A percentile compares a stretch with the other conserved stretches of the same genome.
These are phyloP conservation scores for Warburgia ugandensis DNA, from an alignment of 164 flowering plant species.

Conservation along the genomic window DNA sequence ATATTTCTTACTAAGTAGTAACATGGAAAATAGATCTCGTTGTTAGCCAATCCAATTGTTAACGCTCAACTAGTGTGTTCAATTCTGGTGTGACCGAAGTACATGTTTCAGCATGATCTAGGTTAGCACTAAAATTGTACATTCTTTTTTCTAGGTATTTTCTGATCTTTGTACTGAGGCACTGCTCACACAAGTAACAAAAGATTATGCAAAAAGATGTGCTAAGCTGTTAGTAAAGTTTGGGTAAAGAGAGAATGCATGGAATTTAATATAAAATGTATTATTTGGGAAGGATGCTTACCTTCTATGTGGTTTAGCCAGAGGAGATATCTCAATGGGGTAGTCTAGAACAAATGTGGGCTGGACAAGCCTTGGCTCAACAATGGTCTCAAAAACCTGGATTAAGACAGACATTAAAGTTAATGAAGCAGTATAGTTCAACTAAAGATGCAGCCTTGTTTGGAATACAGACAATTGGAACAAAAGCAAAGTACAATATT, in stretches of 20 bases:
- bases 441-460: no score
- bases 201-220: no score
- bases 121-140: not conserved
- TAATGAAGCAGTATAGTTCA: no score
- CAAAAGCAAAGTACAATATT: no score
- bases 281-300: conserved; percentile 16
- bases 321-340: conserved; percentile 93
- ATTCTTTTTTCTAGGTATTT: not conserved
- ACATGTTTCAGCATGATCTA: not conserved
- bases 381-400: conserved; percentile 83
- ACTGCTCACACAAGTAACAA: no score
- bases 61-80: no score
- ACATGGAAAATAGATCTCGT: no score
- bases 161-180: not conserved
- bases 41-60: no score
- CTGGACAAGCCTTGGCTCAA: conserved; percentile 79
- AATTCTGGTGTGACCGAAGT: no score
- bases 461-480: no score
- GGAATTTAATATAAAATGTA: not conserved
- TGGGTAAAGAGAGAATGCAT: not conserved
- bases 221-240: not conserved
- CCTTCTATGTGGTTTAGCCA: conserved; percentile 95
- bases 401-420: conserved; percentile 14
- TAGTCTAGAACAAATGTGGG: conserved; percentile 98
- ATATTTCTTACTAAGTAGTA: no score